Evolutionary conservation across 176 grass and related monocot species (phyloP).

Genomic region (Tuctoria greenei): DNA sequence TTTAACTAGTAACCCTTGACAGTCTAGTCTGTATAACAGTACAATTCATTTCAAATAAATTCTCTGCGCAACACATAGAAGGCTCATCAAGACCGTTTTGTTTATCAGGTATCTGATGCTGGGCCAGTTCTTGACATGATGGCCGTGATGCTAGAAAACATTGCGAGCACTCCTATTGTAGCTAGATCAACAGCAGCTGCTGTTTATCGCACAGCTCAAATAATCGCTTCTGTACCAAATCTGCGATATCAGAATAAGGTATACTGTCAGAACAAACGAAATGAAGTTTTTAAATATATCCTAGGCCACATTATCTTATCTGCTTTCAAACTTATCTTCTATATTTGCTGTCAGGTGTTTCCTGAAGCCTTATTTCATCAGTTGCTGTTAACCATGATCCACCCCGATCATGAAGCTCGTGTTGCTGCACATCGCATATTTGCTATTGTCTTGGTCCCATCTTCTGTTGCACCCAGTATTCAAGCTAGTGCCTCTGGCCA

Average conservation of each 20-base stretch:
- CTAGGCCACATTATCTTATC: constrained; percentile 17
- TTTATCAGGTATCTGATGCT: constrained; percentile 87
- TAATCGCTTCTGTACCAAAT: constrained; percentile 96
- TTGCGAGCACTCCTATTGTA: constrained; percentile 65
- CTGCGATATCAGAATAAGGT: constrained; percentile 96
- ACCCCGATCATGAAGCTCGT: constrained; percentile 89
- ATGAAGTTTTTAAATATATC: constrained; percentile 24
- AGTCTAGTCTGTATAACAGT: not conserved
- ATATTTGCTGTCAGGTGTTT: constrained; percentile 72
- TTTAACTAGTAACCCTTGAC: too few relatives aligned
- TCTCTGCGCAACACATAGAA: constrained; percentile 9
- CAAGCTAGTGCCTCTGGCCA: constrained; percentile 47
- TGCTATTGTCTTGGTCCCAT: constrained; percentile 95
- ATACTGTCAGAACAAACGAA: constrained; percentile 13
- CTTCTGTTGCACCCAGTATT: constrained; percentile 72
- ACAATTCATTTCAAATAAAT: constrained; percentile 13
- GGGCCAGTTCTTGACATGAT: constrained; percentile 99
- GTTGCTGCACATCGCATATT: constrained; percentile 95
- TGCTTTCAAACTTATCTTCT: constrained; percentile 31
- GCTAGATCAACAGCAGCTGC: constrained; percentile 91
- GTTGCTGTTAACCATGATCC: constrained; percentile 91
- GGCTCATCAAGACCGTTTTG: constrained; percentile 38
- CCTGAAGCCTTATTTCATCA: constrained; percentile 99
- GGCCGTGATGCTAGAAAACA: constrained; percentile 94
- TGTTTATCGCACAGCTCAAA: constrained; percentile 95